These are phyloP conservation scores for Osmanthus fragrans DNA, from an alignment of 257 asterid species.

Conservation along the genomic window DNA sequence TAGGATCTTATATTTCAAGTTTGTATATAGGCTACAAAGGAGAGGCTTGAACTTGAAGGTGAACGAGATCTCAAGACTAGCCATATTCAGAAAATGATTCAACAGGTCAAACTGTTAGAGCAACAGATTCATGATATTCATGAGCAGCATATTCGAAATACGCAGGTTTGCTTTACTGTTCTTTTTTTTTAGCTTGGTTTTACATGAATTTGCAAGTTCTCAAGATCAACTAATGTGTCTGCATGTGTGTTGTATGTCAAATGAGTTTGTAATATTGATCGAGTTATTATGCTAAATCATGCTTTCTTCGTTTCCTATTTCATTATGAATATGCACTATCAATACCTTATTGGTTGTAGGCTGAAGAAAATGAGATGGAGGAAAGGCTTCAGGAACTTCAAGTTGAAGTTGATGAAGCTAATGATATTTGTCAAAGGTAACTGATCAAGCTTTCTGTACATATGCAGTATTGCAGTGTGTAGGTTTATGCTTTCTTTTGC, in stretches of 20 bases:
- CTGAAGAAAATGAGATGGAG: conserved; percentile 78
- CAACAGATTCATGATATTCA: conserved; percentile 63
- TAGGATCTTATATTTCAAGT: conserved; percentile 21
- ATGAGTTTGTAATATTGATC: not conserved
- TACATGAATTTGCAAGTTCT: conserved; percentile 19
- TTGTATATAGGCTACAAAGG: conserved; percentile 63
- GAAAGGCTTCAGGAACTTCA: conserved; percentile 61
- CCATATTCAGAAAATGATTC: conserved; percentile 42
- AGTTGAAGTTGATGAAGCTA: conserved; percentile 51
- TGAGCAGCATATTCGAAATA: conserved; percentile 60
- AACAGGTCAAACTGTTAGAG: conserved; percentile 51
- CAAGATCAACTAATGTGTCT: conserved; percentile 9
- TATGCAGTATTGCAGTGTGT: conserved; percentile 18
- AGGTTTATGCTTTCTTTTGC: conserved; percentile 1
- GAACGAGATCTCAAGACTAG: conserved; percentile 46
- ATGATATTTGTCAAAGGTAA: conserved; percentile 55
- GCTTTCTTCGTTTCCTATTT: not conserved
- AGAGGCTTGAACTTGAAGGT: conserved; percentile 60
- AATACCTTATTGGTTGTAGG: conserved; percentile 51
- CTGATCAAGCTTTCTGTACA: conserved; percentile 9
- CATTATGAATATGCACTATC: conserved; percentile 15
- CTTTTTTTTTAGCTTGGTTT: conserved; percentile 19
- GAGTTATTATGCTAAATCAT: not conserved
- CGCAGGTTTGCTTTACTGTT: conserved; percentile 60
- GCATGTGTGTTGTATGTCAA: not conserved